Base-by-base conservation (phyloP, 768 basidiomycete species). In the Calocera viscosa region DNA sequence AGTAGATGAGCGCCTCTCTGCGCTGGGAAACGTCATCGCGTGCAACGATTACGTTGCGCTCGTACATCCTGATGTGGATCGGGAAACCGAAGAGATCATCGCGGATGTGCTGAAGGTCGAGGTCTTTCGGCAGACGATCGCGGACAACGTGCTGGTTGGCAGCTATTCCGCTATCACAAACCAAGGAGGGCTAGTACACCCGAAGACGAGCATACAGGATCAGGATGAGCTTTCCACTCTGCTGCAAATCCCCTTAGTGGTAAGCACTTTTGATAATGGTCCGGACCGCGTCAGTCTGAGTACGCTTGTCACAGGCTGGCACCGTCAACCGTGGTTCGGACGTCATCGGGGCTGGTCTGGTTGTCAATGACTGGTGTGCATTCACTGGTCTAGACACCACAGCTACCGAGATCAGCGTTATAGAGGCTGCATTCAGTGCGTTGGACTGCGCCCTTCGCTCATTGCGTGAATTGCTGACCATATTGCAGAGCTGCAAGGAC, bases 61-160 rank as follows among this genome's bases (percentile, higher is more conserved):
- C 72, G 96, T 98, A 28, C 96, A 99, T 76, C 96, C 96, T 8
- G 96, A 99, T 71, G 80, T 98, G 68, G 96, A 98, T 79, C 86
- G 96, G 69, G 96, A 98, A 78, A 99, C 96, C 26, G 96, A 99
- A 75, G 96, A 99, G 78, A 98, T 99, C 79, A 97, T 99, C 77
- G 96, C 96, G 32, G 96, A 99, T 76, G 92, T 96, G 22, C 84
- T 99, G 71, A 98, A 98, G 77, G 96, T 98, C 69, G 96, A 99
- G 76, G 96, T 98, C 2, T 99, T 99, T 80, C 83, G 96, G 63
- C 96, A 99, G 77, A 99, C 94, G 11, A 82, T 99, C 71, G 96
- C 96, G 14, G 89, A 91, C 71, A 97, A 98, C 78, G 94, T 94
- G 63, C 85, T 99, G 49, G 95, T 98, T 43, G 96, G 96, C 41